phyloP scores from a whole-genome alignment of 352 stramenopile genomes.

The Pythium grandisporangium region DNA sequence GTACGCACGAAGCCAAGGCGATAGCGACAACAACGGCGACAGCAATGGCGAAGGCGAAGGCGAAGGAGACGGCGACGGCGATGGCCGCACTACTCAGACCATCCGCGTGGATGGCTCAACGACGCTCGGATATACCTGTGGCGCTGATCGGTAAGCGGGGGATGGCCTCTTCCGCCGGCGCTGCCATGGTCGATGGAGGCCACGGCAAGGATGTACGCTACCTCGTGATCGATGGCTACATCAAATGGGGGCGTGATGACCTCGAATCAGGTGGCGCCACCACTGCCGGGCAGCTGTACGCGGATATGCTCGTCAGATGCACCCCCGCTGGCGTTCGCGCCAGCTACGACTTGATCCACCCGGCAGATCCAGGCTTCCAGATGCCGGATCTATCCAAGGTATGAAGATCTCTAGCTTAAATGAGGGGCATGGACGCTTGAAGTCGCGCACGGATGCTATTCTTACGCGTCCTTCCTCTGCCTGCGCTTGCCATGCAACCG shows the following conservation, averaged over 20 bases:
- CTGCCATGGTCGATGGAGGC: conserved; percentile 7
- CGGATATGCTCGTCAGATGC: conserved; percentile 49
- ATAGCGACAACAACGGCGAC: too few species aligned
- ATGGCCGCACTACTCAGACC: too few species aligned
- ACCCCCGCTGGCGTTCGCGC: conserved; percentile 27
- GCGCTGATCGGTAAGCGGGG: too few species aligned
- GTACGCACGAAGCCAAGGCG: too few species aligned
- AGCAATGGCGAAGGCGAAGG: too few species aligned
- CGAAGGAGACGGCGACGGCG: too few species aligned
- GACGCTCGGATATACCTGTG: too few species aligned
- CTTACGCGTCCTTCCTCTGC: too few species aligned
- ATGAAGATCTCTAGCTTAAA: background rate
- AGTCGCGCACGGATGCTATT: too few species aligned
- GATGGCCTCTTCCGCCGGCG: too few species aligned
- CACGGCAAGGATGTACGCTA: conserved; percentile 22
- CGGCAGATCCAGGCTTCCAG: conserved; percentile 42
- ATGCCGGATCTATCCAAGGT: conserved; percentile 42
- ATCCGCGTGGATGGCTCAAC: too few species aligned
- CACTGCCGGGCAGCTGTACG: conserved; percentile 64
- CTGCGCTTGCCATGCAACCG: too few species aligned
- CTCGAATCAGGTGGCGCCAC: conserved; percentile 51
- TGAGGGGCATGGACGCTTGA: conserved; percentile 1
- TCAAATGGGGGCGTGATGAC: conserved; percentile 38
- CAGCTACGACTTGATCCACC: conserved; percentile 51
- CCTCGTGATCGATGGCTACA: conserved; percentile 72